Evolutionary conservation across 2,329 filamentous ascomycete genomes (phyloP), one percentile per base, ranked within the genome.

Genomic region (Stachybotrys elegans): DNA sequence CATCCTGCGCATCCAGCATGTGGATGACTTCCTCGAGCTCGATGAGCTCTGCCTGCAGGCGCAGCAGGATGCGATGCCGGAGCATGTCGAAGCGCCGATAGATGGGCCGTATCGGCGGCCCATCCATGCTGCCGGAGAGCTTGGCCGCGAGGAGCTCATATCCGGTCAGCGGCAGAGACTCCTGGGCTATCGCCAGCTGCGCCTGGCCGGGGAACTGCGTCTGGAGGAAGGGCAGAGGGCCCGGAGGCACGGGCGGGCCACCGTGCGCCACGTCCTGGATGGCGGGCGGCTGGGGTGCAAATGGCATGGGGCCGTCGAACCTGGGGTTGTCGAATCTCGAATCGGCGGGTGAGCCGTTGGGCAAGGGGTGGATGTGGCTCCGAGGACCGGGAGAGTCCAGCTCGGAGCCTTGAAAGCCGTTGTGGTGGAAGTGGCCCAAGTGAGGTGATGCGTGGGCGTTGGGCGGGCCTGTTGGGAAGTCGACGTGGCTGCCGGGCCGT

Each of bases 31-130:
- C 83, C 63, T 95, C 90, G 29, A 95, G 71, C 54, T 92, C 85
- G 22, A 75, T 73, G 16, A 95, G 79, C 60, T 95, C 88, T 57
- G 95, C 89, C 62, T 95, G 91, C 14, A 95, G 72, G 49, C 93
- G 83, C 0, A 95, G 71, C 3, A 96, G 69, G 3, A 95, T 68
- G 3, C 91, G 83, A 59, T 95, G 89, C 55, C 93, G 91, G 16
- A 95, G 68, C 11, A 80, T 76, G 59, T 88, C 84, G 57, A 96
- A 96, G 45, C 84, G 84, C 35, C 91, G 81, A 61, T 95, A 95
- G 46, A 95, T 76, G 1, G 88, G 88, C 37, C 59, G 65, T 23
- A 73, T 55, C 0, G 51, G 49, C 12, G 57, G 56, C 1, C 57
- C 48, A 13, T 46, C 50, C 13, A 55, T 38, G n/a, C 50, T 51